Conservation (phyloP, 257 asterid genomes). For the Nemophila menziesii region DNA sequence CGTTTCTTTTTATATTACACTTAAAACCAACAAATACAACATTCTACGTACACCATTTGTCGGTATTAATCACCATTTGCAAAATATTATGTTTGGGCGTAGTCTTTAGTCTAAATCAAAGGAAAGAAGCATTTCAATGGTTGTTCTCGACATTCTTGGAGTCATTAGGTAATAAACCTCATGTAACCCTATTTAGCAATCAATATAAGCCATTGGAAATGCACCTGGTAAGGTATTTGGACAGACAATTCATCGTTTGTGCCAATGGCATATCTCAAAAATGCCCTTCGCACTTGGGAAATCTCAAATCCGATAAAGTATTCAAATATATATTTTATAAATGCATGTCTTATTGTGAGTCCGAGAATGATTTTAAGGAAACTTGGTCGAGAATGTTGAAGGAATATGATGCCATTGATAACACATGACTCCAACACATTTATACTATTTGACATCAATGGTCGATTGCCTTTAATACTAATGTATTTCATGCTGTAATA, state of each 20-base stretch:
- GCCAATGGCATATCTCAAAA: no score
- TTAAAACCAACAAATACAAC: neutral
- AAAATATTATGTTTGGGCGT: no score
- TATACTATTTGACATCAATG: neutral
- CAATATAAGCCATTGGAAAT: neutral
- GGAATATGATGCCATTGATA: neutral
- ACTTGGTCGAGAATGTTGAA: no score
- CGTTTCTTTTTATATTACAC: slow-evolving; percentile 2
- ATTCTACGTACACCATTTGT: no score
- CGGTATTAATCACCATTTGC: no score
- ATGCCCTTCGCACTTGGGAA: slow-evolving; percentile 8
- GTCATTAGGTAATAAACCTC: slow-evolving; percentile 1
- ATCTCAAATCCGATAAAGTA: neutral
- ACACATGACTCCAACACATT: slow-evolving; percentile 6
- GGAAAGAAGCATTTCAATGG: slow-evolving; percentile 1
- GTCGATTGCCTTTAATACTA: no score
- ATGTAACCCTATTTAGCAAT: no score
- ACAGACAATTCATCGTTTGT: neutral
- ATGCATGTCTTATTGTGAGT: slow-evolving; percentile 5
- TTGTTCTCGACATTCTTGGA: slow-evolving; percentile 6
- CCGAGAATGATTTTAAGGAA: slow-evolving; percentile 7
- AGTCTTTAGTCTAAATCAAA: neutral
- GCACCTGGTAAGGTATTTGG: neutral
- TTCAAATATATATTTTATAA: slow-evolving; percentile 6
- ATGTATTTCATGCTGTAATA: slow-evolving; percentile 1